Evolutionary conservation across 2,329 filamentous ascomycete species (phyloP).

Genomic region (Alternaria gaisen): DNA sequence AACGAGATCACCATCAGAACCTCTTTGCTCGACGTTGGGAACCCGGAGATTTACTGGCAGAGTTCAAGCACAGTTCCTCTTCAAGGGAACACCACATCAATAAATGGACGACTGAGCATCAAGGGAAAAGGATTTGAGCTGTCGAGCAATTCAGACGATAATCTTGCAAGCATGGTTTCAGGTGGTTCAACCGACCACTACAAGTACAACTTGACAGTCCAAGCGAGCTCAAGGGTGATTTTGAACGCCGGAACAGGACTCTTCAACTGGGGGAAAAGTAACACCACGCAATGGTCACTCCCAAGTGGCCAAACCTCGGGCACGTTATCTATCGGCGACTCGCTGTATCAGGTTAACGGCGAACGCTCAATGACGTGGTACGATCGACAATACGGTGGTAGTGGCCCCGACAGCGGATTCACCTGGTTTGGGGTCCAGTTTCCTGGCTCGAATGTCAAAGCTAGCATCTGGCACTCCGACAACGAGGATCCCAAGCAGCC

Average conservation of each 20-base stretch:
- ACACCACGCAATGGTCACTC: background rate
- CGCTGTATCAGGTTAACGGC: background rate
- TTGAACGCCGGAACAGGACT: background rate
- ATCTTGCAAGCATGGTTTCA: background rate
- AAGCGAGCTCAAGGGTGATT: background rate
- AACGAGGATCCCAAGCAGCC: background rate
- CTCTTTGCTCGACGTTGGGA: background rate
- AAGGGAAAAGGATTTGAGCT: background rate
- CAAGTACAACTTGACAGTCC: background rate
- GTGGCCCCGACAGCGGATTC: background rate
- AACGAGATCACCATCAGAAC: background rate
- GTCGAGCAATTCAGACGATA: background rate
- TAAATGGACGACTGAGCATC: background rate
- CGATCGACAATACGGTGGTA: background rate
- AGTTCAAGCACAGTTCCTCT: background rate
- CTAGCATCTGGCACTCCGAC: background rate
- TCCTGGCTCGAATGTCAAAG: background rate
- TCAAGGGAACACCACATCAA: background rate
- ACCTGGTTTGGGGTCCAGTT: background rate
- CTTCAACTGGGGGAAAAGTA: background rate
- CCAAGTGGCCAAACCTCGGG: background rate
- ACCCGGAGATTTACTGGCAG: background rate
- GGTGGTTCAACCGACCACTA: background rate
- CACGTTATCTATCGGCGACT: background rate
- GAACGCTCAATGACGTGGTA: background rate